These are phyloP conservation scores for Kurtzmaniella quercitrusa DNA, from an alignment of 1,139 yeast species.

Conservation along the genomic window DNA sequence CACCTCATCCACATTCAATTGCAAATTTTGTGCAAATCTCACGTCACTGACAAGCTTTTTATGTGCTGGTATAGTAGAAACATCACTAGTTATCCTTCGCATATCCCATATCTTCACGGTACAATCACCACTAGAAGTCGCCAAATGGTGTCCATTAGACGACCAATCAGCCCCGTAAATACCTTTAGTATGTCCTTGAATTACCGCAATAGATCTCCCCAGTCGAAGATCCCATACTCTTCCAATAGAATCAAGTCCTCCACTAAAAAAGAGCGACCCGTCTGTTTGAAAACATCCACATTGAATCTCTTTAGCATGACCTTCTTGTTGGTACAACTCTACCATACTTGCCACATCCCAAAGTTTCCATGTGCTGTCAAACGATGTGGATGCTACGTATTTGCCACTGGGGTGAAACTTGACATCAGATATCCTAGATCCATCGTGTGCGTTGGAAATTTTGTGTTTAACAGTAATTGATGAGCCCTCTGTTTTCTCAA, in stretches of 20 bases:
- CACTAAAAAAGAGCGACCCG: conserved; percentile 74
- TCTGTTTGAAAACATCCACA: conserved; percentile 66
- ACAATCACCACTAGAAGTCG: conserved; percentile 85
- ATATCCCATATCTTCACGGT: conserved; percentile 84
- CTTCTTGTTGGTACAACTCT: conserved; percentile 60
- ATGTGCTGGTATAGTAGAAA: conserved; percentile 71
- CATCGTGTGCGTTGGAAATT: conserved; percentile 3
- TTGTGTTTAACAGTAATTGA: background rate
- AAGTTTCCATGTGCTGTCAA: conserved; percentile 83
- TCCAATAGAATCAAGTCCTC: conserved; percentile 74
- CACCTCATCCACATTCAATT: conserved; percentile 14
- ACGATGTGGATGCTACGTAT: conserved; percentile 67
- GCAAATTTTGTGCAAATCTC: conserved; percentile 36
- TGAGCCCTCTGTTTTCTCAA: background rate
- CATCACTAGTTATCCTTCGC: conserved; percentile 39
- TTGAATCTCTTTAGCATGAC: conserved; percentile 76
- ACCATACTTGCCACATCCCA: conserved; percentile 62
- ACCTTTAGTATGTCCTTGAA: conserved; percentile 69
- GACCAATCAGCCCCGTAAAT: conserved; percentile 75
- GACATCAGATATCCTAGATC: conserved; percentile 52
- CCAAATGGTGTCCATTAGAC: conserved; percentile 68
- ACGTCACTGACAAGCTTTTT: conserved; percentile 68
- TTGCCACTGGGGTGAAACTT: conserved; percentile 63
- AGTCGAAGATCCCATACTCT: conserved; percentile 84
- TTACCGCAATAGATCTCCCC: conserved; percentile 59